Evolutionary conservation across 257 asterid genomes (phyloP), one percentile per base, ranked within the genome.

Genomic region (Euphrasia confusa): DNA sequence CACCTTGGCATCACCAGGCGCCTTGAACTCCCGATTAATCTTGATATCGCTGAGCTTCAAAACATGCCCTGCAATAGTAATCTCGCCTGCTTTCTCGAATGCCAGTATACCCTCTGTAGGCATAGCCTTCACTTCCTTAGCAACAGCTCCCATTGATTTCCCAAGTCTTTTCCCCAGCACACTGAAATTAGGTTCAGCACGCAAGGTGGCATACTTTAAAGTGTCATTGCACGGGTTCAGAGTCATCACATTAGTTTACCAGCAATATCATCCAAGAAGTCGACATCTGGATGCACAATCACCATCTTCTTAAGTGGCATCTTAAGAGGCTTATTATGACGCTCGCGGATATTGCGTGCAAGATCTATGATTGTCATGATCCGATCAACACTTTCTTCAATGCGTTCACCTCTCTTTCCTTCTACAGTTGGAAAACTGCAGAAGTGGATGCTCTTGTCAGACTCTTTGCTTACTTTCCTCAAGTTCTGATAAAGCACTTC

Each of bases 171-270:
- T 93, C 45, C 99, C 99, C 4, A 89, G 77, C 3, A 73, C 83
- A 64, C 94, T 89, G 79, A 93, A 93, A 76, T 89, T 95, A 37
- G 99, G 99, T 71, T 89, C 97, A n/a, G 99, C 97, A 10, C 92
- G 87, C 63, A 93, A 74, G 5, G 90, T 76, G 14, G 96, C 90
- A 57, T 85, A 93, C 77, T 87, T 90, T 66, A 93, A 63, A 8
- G 97, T 74, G 64, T 93, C 96, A n/a, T 75, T 79, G 79, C 97
- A 93, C 0, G 97, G 77, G 40, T 82, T 80, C 76, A 89, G 70
- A 61, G 96, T 83, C 74, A 83, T 82, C n/a, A 93, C 83, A 30
- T 89, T 47, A 93, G 80, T 73, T 83, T 93, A 45, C 88, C 90
- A 33, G 77, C 76, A 63, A 93, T 87, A 71, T 93, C 99, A 4